phyloP scores from a whole-genome alignment of 345 rosid species.

The Zanthoxylum bungeanum region DNA sequence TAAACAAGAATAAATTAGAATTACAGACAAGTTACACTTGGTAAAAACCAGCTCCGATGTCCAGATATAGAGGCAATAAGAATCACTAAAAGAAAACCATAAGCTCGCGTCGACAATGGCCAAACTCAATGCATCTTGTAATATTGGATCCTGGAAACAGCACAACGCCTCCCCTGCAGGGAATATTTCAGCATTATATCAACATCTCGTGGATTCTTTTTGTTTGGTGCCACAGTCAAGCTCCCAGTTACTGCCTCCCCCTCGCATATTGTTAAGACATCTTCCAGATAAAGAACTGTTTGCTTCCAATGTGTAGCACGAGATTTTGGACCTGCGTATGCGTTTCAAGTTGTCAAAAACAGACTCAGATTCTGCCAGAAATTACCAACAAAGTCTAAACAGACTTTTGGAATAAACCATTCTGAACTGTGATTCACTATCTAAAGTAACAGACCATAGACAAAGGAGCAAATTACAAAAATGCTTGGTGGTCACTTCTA shows the following conservation, averaged over 20 bases:
- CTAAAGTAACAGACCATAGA: not conserved
- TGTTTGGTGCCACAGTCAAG: constrained; percentile 87
- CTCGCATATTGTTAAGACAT: constrained; percentile 86
- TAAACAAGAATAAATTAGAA: not conserved
- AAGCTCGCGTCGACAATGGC: not conserved
- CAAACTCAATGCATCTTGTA: constrained; percentile 70
- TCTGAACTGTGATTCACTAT: not conserved
- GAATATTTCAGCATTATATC: constrained; percentile 81
- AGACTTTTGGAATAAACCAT: not conserved
- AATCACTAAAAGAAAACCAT: not conserved
- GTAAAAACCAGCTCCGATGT: not conserved
- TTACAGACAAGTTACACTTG: constrained; percentile 1
- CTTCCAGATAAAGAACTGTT: constrained; percentile 89
- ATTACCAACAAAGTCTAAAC: not conserved
- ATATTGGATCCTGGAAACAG: constrained; percentile 55
- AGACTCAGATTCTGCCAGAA: not conserved
- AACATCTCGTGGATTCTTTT: constrained; percentile 87
- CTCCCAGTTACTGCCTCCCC: constrained; percentile 82
- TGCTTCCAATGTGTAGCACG: constrained; percentile 96
- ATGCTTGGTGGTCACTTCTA: not conserved
- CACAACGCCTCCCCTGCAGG: constrained; percentile 61
- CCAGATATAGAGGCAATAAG: not conserved
- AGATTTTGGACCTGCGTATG: constrained; percentile 63
- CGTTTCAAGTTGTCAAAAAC: not conserved
- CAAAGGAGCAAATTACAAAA: not conserved